Conservation (phyloP, 1,284 basidiomycete species). For the Cryptococcus sp. region DNA sequence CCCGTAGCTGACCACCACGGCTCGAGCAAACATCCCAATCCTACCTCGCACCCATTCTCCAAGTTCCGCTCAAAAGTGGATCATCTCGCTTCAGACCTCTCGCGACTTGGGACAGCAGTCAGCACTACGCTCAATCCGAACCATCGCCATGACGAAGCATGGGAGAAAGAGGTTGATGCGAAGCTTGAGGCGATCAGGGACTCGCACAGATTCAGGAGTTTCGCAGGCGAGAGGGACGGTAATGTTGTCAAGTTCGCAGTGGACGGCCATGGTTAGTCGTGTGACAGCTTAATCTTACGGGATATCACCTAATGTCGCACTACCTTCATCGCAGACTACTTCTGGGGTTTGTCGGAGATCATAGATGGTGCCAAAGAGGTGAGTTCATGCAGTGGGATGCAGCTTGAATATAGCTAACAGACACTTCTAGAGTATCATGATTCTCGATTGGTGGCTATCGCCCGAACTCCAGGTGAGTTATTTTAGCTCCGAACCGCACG, state of each 20-base stretch:
- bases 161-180: constrained; percentile 66
- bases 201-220: constrained; percentile 79
- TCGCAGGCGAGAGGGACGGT: constrained; percentile 64
- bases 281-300: constrained; percentile 4
- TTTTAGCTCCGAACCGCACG: too few species aligned
- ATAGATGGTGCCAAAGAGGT: constrained; percentile 62
- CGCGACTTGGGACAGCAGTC: constrained; percentile 39
- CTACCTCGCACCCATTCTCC: constrained; percentile 27
- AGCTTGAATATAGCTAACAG: neutral
- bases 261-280: constrained; percentile 67
- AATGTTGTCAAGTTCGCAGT: constrained; percentile 89
- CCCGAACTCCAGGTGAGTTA: constrained; percentile 71
- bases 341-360: constrained; percentile 88
- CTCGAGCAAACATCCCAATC: constrained; percentile 25
- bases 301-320: neutral
- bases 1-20: constrained; percentile 27
- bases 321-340: constrained; percentile 63
- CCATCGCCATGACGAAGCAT: constrained; percentile 68
- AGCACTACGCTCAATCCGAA: constrained; percentile 54
- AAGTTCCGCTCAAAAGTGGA: constrained; percentile 43
- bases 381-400: neutral
- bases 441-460: constrained; percentile 78
- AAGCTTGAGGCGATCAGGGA: constrained; percentile 71
- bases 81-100: constrained; percentile 35
- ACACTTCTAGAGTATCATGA: constrained; percentile 63